Percentiles rank a stretch among this genome's conserved stretches.
phyloP scores from a whole-genome alignment of 345 rosid genomes.

The Bretschneidera sinensis region DNA sequence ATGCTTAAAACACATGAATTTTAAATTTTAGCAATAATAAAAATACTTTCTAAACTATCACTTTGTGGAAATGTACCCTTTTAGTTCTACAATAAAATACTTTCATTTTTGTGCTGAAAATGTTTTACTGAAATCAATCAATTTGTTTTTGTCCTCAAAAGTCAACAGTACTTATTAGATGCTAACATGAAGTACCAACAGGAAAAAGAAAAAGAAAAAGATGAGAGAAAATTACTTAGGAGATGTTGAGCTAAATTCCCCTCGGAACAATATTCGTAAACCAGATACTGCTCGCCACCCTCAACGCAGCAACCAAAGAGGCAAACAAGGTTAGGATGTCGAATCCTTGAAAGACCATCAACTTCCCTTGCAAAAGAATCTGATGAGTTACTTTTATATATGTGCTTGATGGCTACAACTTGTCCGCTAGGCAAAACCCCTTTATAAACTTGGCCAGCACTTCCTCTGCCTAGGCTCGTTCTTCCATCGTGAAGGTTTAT shows the following conservation, averaged over 20 bases:
- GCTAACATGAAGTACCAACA: no score
- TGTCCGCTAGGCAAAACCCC: conserved; percentile 62
- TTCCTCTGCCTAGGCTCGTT: conserved; percentile 45
- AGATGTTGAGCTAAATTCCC: conserved; percentile 62
- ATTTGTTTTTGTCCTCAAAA: no score
- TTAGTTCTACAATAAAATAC: no score
- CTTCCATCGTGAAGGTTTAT: conserved; percentile 26
- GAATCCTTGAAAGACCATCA: conserved; percentile 50
- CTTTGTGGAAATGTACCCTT: no score
- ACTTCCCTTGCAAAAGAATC: conserved; percentile 55
- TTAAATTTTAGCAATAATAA: no score
- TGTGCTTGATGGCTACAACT: conserved; percentile 53
- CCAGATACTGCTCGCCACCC: conserved; percentile 50
- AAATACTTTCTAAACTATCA: no score
- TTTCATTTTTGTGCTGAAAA: no score
- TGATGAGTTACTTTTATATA: conserved; percentile 27
- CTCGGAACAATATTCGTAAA: conserved; percentile 50
- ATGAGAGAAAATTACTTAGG: conserved; percentile 30
- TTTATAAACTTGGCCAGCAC: conserved; percentile 55
- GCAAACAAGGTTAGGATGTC: conserved; percentile 58
- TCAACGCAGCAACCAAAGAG: conserved; percentile 55
- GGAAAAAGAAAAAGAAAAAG: no score
- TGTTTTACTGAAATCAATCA: no score
- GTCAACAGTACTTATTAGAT: no score
- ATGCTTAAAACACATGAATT: no score